Evolutionary conservation across 108 stramenopile genomes (phyloP).

Genomic region (Cyclotella baltica): DNA sequence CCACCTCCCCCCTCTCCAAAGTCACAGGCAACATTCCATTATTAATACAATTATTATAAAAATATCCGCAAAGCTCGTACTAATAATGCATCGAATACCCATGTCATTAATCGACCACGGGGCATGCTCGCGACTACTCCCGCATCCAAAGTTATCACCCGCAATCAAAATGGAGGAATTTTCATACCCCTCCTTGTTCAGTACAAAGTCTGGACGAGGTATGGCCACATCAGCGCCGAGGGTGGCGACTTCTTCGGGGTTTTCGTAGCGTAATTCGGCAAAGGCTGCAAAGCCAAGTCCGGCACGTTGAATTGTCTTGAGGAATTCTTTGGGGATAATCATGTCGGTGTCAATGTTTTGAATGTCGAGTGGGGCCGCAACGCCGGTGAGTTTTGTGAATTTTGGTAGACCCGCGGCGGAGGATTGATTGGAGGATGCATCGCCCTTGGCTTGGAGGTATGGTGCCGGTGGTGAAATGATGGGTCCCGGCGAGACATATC

Average conservation of each 20-base stretch:
- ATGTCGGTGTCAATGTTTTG: constrained; percentile 97
- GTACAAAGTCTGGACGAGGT: constrained; percentile 75
- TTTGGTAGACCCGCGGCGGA: constrained; percentile 81
- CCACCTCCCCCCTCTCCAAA: constrained; percentile 77
- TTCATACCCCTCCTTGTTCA: constrained; percentile 88
- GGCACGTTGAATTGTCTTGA: constrained; percentile 94
- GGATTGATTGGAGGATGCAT: constrained; percentile 21
- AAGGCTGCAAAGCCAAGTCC: constrained; percentile 95
- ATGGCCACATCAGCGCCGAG: constrained; percentile 86
- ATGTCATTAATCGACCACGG: constrained; percentile 95
- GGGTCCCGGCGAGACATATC: constrained; percentile 65
- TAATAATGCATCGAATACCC: constrained; percentile 92
- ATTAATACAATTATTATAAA: constrained; percentile 98
- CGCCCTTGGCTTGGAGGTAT: constrained; percentile 54
- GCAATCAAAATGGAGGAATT: constrained; percentile 86
- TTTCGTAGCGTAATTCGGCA: constrained; percentile 90
- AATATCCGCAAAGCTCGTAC: constrained; percentile 96
- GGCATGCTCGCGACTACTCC: constrained; percentile 93
- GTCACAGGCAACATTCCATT: constrained; percentile 95
- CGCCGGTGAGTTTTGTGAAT: constrained; percentile 75
- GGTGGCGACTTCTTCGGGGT: constrained; percentile 88
- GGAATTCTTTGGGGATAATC: constrained; percentile 97
- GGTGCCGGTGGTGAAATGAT: constrained; percentile 82
- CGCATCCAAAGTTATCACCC: constrained; percentile 95
- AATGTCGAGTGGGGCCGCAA: constrained; percentile 91